Evolutionary conservation across 1,139 yeast genomes (phyloP), one percentile per base, ranked within the genome.

Genomic region (Diutina scorzettiae): DNA sequence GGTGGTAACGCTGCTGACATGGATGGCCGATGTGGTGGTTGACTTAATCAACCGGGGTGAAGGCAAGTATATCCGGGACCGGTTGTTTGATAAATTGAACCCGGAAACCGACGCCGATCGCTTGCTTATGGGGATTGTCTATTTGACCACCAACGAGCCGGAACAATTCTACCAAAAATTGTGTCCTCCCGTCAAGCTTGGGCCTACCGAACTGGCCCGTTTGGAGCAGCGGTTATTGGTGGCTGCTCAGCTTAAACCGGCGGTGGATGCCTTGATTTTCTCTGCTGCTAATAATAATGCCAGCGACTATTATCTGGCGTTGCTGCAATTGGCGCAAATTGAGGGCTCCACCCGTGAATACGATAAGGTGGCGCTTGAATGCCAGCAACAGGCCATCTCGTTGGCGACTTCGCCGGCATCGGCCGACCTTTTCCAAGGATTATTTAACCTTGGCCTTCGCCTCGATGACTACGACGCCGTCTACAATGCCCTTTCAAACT

Each of bases 321-420:
- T 34, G 5, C 17, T 23, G 20, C 28, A 14, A 8, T 4, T 34
- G 5, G 39, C 39, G 1, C 39, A 23, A 8, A 18, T 20, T 5
- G 20, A 19, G 24, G 39, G 25, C 12, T 9, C 27, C 12, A 11
- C 30, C 14, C 14, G 8, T 5, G 12, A 12, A 4, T 34, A 14
- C 9, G 11, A 27, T n/a, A 19, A 16, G 11, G 40, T 37, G 31
- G 40, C 40, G 17, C 20, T 37, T 11, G 6, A 3, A 8, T 25
- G 9, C 19, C 17, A 37, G 17, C 8, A 17, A 17, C 12, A 11
- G 19, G 40, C 31, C 31, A 37, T 25, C 17, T 21, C 36, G 54
- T 63, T 7, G 21, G 23, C 40, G 14, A 9, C 18, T 16, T 16
- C 20, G 5, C 17, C 17, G 19, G 19, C 18, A 14, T 9, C 3